These are phyloP conservation scores for Moesziomyces sp. DNA, from an alignment of 1,284 basidiomycete species.

Conservation along the genomic window DNA sequence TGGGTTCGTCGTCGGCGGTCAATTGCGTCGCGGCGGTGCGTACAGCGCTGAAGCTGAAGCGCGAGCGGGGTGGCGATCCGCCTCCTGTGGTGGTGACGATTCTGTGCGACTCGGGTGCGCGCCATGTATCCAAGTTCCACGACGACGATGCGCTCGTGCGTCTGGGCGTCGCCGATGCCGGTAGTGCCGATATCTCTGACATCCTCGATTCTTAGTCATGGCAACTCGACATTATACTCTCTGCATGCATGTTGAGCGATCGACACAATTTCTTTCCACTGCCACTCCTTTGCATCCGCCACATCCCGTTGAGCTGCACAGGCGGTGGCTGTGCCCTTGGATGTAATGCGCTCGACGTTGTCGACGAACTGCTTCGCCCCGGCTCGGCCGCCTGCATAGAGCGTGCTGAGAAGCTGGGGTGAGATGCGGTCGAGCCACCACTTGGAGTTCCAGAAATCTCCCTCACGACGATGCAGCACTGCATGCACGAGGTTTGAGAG, in stretches of 20 bases:
- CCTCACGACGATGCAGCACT: constrained; percentile 51
- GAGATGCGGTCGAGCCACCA: constrained; percentile 51
- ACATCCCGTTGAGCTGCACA: constrained; percentile 47
- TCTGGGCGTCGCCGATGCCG: constrained; percentile 45
- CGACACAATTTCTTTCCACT: constrained; percentile 29
- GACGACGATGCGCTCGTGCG: constrained; percentile 49
- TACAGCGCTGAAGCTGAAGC: constrained; percentile 59
- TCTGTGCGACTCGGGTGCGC: constrained; percentile 62
- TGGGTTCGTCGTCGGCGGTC: constrained; percentile 95
- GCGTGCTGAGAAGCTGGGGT: constrained; percentile 22
- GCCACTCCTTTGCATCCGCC: constrained; percentile 29
- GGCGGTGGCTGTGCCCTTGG: constrained; percentile 36
- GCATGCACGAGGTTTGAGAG: constrained; percentile 49
- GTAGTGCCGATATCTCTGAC: constrained; percentile 58
- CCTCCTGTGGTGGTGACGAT: constrained; percentile 63
- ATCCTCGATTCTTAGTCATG: constrained; percentile 34
- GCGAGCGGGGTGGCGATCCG: constrained; percentile 27
- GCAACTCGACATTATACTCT: constrained; percentile 13
- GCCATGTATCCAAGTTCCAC: constrained; percentile 66
- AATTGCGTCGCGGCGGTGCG: constrained; percentile 87
- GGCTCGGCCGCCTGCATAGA: constrained; percentile 22
- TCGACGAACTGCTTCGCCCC: constrained; percentile 51
- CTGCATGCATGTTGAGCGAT: constrained; percentile 23
- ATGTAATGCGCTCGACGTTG: constrained; percentile 33
- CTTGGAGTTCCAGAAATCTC: constrained; percentile 57